Conservation (phyloP, 768 basidiomycete species). For the Neoboletus magnificus region DNA sequence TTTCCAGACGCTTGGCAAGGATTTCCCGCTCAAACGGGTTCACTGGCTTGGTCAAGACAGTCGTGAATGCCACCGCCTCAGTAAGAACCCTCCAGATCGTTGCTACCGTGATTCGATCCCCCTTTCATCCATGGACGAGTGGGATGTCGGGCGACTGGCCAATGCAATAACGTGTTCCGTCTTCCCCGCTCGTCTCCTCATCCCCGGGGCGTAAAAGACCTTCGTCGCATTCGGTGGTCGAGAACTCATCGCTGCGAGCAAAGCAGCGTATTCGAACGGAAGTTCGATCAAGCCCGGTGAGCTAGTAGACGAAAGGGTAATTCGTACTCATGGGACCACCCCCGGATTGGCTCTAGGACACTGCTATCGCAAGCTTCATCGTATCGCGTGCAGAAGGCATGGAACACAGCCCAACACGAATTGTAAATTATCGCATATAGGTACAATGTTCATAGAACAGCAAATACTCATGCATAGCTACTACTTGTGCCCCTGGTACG, state of each 20-base stretch:
- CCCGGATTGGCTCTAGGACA: conserved; percentile 68
- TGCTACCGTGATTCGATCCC: not conserved
- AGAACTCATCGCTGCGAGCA: too few species aligned
- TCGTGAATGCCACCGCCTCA: too few species aligned
- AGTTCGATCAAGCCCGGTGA: conserved; percentile 59
- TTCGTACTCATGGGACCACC: too few species aligned
- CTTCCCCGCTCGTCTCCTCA: conserved; percentile 57
- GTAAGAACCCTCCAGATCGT: too few species aligned
- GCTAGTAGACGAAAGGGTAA: conserved; percentile 34
- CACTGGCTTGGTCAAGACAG: too few species aligned
- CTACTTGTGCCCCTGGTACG: conserved; percentile 4
- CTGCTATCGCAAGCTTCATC: conserved; percentile 70
- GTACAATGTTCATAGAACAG: not conserved
- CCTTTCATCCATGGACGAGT: not conserved
- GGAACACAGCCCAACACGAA: conserved; percentile 44
- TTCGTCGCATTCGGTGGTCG: conserved; percentile 34
- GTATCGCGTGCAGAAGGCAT: conserved; percentile 17
- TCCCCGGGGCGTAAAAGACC: conserved; percentile 36
- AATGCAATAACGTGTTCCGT: conserved; percentile 49
- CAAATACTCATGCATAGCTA: not conserved
- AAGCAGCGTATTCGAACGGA: too few species aligned
- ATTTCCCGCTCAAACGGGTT: too few species aligned
- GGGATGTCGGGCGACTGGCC: not conserved
- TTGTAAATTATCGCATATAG: conserved; percentile 44
- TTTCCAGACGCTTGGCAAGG: too few species aligned